Percentiles rank a stretch among this genome's conserved stretches.
Evolutionary conservation across 1,284 basidiomycete species (phyloP).

Genomic region (Microstroma glucosiphilum): DNA sequence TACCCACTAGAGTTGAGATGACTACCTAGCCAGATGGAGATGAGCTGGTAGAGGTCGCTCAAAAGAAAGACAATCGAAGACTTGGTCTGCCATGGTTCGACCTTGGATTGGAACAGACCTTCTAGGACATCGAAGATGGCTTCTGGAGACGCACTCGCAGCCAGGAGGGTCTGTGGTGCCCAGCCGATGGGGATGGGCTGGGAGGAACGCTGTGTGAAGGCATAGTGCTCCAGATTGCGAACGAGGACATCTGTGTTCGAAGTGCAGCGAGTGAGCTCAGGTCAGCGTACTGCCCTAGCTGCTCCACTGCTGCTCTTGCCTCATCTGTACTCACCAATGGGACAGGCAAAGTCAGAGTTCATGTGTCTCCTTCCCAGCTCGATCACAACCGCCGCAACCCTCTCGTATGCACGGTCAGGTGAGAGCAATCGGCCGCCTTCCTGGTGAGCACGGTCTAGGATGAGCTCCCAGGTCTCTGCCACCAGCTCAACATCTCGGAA

Average conservation of each 20-base stretch:
- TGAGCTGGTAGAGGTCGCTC: slow-evolving; percentile 30
- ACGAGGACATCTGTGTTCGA: slow-evolving; percentile 28
- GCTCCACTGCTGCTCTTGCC: too few relatives aligned
- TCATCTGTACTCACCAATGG: slow-evolving; percentile 15
- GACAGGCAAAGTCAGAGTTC: slow-evolving; percentile 39
- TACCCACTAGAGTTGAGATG: not conserved
- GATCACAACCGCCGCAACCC: slow-evolving; percentile 13
- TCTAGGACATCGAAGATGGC: slow-evolving; percentile 78
- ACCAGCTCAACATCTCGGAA: slow-evolving; percentile 77
- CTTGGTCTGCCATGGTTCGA: slow-evolving; percentile 40
- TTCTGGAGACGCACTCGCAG: slow-evolving; percentile 68
- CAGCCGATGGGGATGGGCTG: slow-evolving; percentile 58
- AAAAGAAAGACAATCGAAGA: slow-evolving; percentile 33
- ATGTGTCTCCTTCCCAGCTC: slow-evolving; percentile 19
- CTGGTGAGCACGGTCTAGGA: slow-evolving; percentile 56
- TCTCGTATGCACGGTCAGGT: slow-evolving; percentile 9
- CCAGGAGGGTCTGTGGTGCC: slow-evolving; percentile 68
- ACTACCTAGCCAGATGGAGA: slow-evolving; percentile 26
- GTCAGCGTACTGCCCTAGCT: too few relatives aligned
- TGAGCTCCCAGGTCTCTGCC: slow-evolving; percentile 77
- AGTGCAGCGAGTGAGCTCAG: too few relatives aligned
- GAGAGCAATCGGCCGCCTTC: not conserved
- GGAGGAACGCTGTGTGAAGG: slow-evolving; percentile 21
- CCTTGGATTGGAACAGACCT: slow-evolving; percentile 65
- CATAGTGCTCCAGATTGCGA: slow-evolving; percentile 37